Conservation (phyloP, 108 stramenopile genomes). For the Skeletonema marinoi region DNA sequence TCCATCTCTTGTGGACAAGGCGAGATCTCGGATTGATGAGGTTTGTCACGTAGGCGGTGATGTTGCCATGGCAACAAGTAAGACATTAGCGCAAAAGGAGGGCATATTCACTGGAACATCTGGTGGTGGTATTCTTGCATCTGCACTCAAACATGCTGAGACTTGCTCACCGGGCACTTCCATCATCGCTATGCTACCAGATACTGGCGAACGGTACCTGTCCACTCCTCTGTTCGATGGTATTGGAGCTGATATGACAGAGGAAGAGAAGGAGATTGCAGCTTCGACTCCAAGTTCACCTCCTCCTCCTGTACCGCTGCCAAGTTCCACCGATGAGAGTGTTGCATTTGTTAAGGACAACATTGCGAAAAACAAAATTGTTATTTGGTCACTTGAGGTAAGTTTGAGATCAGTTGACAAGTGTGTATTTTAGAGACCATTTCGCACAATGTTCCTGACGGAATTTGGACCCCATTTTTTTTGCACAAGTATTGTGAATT, state of each 20-base stretch:
- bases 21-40: constrained; percentile 32
- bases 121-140: constrained; percentile 59
- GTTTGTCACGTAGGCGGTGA: constrained; percentile 26
- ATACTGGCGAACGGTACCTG: constrained; percentile 74
- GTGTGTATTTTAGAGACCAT: too few species aligned
- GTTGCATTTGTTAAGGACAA: constrained; percentile 68
- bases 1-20: constrained; percentile 50
- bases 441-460: too few species aligned
- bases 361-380: constrained; percentile 70
- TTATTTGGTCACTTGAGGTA: constrained; percentile 71
- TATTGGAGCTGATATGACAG: constrained; percentile 75
- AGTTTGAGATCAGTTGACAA: too few species aligned
- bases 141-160: constrained; percentile 64
- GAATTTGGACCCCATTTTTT: too few species aligned
- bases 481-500: constrained; percentile 79
- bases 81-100: constrained; percentile 64
- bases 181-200: constrained; percentile 63
- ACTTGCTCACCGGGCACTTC: constrained; percentile 41
- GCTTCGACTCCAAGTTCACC: constrained; percentile 39
- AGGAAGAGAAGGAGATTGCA: constrained; percentile 59
- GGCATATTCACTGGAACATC: constrained; percentile 67
- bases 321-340: constrained; percentile 35
- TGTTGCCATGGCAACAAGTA: constrained; percentile 48
- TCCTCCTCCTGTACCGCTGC: constrained; percentile 43
- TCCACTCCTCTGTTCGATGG: constrained; percentile 69